Evolutionary conservation across 306 rosid genomes (phyloP).

Genomic region (Biancaea sappan): DNA sequence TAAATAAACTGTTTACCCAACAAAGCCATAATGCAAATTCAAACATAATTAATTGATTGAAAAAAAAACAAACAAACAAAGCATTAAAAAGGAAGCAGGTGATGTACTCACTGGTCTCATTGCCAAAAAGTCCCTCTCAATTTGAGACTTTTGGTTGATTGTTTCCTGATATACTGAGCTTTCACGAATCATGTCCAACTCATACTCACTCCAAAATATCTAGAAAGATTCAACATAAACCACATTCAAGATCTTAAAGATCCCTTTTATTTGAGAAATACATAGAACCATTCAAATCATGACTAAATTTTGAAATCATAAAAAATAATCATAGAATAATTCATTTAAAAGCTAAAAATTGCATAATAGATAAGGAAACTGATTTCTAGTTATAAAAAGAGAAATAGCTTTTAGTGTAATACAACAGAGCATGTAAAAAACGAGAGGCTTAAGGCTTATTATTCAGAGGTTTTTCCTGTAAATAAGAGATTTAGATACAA

Average conservation of each 20-base stretch:
- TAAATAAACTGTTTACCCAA: too few relatives aligned
- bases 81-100: constrained; percentile 17
- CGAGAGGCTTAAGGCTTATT: not conserved
- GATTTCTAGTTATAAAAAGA: not conserved
- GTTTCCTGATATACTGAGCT: constrained; percentile 73
- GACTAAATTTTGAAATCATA: constrained; percentile 3
- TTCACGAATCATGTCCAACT: constrained; percentile 72
- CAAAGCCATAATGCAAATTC: not conserved
- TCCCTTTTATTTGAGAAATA: constrained; percentile 9
- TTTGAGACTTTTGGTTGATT: constrained; percentile 55
- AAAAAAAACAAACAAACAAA: not conserved
- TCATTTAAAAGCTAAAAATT: constrained; percentile 17
- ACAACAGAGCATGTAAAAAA: not conserved
- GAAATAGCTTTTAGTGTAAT: not conserved
- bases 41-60: constrained; percentile 17
- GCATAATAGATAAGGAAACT: not conserved
- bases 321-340: not conserved
- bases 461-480: not conserved
- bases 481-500: not conserved
- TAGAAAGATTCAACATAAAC: constrained; percentile 39
- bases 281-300: constrained; percentile 3
- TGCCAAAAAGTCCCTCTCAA: constrained; percentile 60
- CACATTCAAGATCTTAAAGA: not conserved
- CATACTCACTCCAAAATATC: constrained; percentile 74
- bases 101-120: constrained; percentile 47